Evolutionary conservation across 768 basidiomycete genomes (phyloP), one percentile per base, ranked within the genome.

Genomic region (Galerina marginata): DNA sequence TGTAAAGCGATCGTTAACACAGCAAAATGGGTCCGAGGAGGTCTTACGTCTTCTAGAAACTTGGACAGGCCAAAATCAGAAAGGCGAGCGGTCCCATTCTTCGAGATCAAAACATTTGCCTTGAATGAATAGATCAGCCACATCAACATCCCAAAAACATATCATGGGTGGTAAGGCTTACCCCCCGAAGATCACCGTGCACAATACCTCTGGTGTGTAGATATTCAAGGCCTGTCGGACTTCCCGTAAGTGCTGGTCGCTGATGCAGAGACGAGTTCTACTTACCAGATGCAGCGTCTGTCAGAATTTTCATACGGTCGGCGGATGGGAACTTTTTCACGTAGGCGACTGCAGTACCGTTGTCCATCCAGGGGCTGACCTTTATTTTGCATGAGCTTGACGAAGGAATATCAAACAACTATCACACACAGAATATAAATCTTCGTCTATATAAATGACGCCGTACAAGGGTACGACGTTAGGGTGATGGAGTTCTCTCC

Each of bases 361-460:
- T 74, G 23, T 75, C 71, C 76, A 81, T 80, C 77, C 77, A 81
- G 4, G 81, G 80, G 42, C 76, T 78, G 55, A 83, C 80, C 78
- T 82, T 53, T 26, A 33, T 38, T 37, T n/a, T 23, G 26, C 52
- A 55, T n/a, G 12, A 49, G 60, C 9, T 29, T 50, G 40, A 39
- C 23, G 43, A 49, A 47, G 42, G 23, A 37, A 59, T 45, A 9
- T 54, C 25, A 43, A 25, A 29, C 33, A 15, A 7, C 56, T 45
- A 59, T 29, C 15, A 64, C 70, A 16, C 60, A 79, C 79, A 15
- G 72, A 70, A 63, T 73, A 79, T 9, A 77, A 43, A 16, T 76
- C 67, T 20, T 69, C 69, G 14, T 68, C 74, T 33, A 77, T 69
- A 25, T 73, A 70, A 7, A 75, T 68, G 36, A 79, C 69, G 16